Evolutionary conservation across 1,284 basidiomycete genomes (phyloP).

Genomic region (Anthracocystis walkeri): DNA sequence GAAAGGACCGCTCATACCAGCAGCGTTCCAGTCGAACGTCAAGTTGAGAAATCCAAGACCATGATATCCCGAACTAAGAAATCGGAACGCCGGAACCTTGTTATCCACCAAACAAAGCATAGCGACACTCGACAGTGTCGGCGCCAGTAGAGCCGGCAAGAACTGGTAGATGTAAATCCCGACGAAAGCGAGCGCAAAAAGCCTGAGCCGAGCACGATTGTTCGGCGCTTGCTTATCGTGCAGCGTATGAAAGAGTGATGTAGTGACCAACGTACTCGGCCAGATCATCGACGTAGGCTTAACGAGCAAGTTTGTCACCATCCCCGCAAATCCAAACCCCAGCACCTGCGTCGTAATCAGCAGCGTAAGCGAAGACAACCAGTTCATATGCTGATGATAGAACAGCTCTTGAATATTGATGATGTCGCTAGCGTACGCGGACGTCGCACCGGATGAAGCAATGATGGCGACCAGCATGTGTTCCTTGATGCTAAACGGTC

Average conservation of each 20-base stretch:
- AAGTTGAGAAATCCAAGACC: constrained; percentile 73
- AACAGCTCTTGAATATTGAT: constrained; percentile 69
- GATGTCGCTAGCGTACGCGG: constrained; percentile 68
- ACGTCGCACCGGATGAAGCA: constrained; percentile 70
- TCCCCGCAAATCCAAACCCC: constrained; percentile 68
- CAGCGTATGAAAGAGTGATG: constrained; percentile 73
- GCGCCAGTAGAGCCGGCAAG: constrained; percentile 72
- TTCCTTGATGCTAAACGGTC: constrained; percentile 72
- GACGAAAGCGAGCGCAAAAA: constrained; percentile 71
- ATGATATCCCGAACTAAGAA: constrained; percentile 72
- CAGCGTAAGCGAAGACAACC: constrained; percentile 60
- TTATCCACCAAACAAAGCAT: constrained; percentile 72
- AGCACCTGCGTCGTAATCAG: constrained; percentile 68
- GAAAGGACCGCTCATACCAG: constrained; percentile 71
- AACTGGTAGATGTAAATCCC: constrained; percentile 72
- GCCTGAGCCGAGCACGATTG: constrained; percentile 70
- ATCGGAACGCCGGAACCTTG: constrained; percentile 70
- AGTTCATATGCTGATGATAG: constrained; percentile 66
- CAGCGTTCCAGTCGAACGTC: constrained; percentile 72
- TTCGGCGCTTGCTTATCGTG: constrained; percentile 69
- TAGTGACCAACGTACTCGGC: constrained; percentile 72
- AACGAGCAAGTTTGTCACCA: constrained; percentile 67
- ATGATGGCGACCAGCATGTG: constrained; percentile 71
- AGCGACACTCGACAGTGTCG: constrained; percentile 72
- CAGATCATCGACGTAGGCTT: constrained; percentile 70